Conservation (phyloP, 2,329 filamentous ascomycete genomes). For the Paecilomyces niveus region DNA sequence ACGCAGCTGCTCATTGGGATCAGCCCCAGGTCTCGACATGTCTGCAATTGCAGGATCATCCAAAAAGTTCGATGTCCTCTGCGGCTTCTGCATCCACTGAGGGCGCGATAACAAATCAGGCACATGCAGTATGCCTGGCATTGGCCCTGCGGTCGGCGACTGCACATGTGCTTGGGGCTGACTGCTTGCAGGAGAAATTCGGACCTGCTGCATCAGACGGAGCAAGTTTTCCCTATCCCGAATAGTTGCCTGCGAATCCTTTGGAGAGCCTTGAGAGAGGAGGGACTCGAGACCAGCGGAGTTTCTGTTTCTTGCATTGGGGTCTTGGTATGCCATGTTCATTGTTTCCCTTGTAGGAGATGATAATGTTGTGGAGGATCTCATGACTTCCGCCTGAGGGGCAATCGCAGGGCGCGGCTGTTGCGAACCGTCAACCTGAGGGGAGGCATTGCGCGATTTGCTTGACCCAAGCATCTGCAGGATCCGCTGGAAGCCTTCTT, state of each 20-base stretch:
- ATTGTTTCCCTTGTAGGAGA: conserved; percentile 25
- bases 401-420: conserved; percentile 20
- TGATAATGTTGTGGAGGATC: conserved; percentile 16
- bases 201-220: conserved; percentile 65
- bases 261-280: conserved; percentile 24
- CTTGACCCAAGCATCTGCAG: conserved; percentile 68
- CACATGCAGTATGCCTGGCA: conserved; percentile 28
- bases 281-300: conserved; percentile 21
- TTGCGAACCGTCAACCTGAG: conserved; percentile 32
- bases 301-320: conserved; percentile 14
- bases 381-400: conserved; percentile 23
- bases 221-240: conserved; percentile 79
- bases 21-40: conserved; percentile 31
- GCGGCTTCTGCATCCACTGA: conserved; percentile 24
- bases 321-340: conserved; percentile 18
- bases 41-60: conserved; percentile 39
- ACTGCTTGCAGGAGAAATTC: conserved; percentile 20
- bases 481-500: conserved; percentile 77
- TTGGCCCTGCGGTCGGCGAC: conserved; percentile 21
- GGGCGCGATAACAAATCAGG: conserved; percentile 28
- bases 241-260: conserved; percentile 41
- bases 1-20: conserved; percentile 25
- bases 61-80: conserved; percentile 31
- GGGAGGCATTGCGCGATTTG: conserved; percentile 38
- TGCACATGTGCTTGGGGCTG: conserved; percentile 18